phyloP scores from a whole-genome alignment of 1,284 basidiomycete genomes.

The Fomes fomentarius region DNA sequence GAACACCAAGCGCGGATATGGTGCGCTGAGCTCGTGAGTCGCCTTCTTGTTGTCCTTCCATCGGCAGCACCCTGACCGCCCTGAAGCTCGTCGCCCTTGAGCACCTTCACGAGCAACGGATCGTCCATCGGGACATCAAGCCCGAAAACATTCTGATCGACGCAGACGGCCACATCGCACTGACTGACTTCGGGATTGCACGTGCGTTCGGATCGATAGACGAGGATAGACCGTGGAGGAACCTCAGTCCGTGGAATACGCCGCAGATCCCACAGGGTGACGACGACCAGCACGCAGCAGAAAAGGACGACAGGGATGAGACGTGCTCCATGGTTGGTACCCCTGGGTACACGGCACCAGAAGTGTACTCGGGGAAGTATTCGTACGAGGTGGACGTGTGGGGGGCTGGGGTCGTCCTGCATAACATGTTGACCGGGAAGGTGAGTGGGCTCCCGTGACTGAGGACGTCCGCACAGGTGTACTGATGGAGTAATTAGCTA shows the following conservation, averaged over 20 bases:
- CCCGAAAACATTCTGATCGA: conserved; percentile 73
- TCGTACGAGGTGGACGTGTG: conserved; percentile 46
- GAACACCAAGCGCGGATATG: conserved; percentile 22
- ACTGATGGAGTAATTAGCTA: no score
- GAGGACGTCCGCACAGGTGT: no score
- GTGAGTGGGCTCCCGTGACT: conserved; percentile 13
- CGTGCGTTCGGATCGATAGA: conserved; percentile 49
- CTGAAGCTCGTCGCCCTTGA: conserved; percentile 27
- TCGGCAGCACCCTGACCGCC: conserved; percentile 38
- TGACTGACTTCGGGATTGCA: conserved; percentile 69
- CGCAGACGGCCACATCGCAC: conserved; percentile 62
- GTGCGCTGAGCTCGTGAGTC: conserved; percentile 31
- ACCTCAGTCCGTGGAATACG: conserved; percentile 35
- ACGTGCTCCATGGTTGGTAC: conserved; percentile 28
- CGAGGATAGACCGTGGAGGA: conserved; percentile 17
- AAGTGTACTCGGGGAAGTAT: conserved; percentile 51
- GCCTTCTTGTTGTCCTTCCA: no score
- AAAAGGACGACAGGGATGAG: conserved; percentile 8
- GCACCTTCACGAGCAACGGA: conserved; percentile 48
- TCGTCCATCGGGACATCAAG: conserved; percentile 40
- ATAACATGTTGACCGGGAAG: conserved; percentile 56
- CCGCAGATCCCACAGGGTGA: conserved; percentile 52
- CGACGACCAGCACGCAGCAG: no score
- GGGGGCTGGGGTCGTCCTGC: conserved; percentile 59
- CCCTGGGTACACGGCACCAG: conserved; percentile 64